Base-by-base conservation (phyloP, 495 filamentous ascomycete genomes). In the Podospora didyma region DNA sequence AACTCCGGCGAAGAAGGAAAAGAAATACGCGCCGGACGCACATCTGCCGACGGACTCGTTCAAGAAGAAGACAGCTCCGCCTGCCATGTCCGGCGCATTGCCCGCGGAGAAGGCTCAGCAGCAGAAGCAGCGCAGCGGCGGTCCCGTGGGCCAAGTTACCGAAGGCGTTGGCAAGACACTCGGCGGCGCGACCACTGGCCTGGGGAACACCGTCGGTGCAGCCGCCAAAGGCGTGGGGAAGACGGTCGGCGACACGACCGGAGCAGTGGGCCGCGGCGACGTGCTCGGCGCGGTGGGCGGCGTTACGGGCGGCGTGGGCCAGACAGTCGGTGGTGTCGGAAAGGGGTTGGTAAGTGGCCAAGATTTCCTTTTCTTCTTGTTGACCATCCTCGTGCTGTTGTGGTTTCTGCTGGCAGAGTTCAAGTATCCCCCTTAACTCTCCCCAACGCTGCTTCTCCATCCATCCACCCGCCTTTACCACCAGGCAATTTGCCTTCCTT, bases 321-420 rank as follows among this genome's bases (percentile, higher is more conserved):
- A 63, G 48, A 67, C 65, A 0, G 65, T 67, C 4, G 59, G 62
- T 6, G 65, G 60, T 3, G 57, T 65, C 10, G 65, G 65, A 0
- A 59, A 50, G 51, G 65, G 65, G 28, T 46, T 57, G 49, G 48
- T 62, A 59, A 41, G 61, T 63, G 14, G n/a, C n/a, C n/a, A n/a
- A 10, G 14, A 19, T 45, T 16, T 41, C 23, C 42, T 47, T 34
- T 53, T 48, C 49, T 19, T 37, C 4, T 28, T 6, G 14, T 26
- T 26, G 14, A 20, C 12, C 3, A 1, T 42, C n/a, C 2, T 42
- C 9, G 39, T 42, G 7, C 9, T 39, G 12, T 3, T 4, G 37
- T 41, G 3, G 4, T 42, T 51, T 28, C 46, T 21, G 9, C 26
- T 34, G 19, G 24, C 16, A 7, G 37, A n/a, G n/a, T n/a, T 14